Evolutionary conservation across 2,329 filamentous ascomycete species (phyloP), one percentile per base, ranked within the genome.

Genomic region (Epicoccum sorghinum): DNA sequence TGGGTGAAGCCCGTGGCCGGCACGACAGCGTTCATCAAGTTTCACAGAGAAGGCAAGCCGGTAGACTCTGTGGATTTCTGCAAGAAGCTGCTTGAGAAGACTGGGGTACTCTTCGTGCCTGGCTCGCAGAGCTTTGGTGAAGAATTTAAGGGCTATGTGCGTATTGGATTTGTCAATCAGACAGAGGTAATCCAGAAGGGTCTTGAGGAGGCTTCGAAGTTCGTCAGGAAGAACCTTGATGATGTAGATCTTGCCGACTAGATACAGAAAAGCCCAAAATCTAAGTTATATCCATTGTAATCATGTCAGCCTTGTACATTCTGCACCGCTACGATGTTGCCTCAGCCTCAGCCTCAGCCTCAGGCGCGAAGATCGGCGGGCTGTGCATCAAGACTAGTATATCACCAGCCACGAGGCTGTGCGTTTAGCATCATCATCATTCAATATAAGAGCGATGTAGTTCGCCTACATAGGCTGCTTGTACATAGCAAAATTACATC

Each of bases 1-100:
- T 95, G 89, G 89, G 80, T 86, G 4, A 89, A 85, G 72, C 91
- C 91, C 1, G 84, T 84, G 4, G 90, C 89, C 1, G 91, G 91
- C 0, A 96, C 90, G 2, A 93, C 89, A 7, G 89, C 89, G 0
- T 90, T 96, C 66, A 76, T 96, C 52, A 85, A 83, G 64, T 91
- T 96, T 60, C 79, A 78, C 47, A 80, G 81, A 45, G 82, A 83
- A 40, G 85, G 83, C 0, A 79, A 82, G 68, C 81, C 85, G 1
- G 82, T 96, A 0, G 85, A 93, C 64, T 89, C 93, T 58, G 84
- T 83, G n/a, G 79, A 79, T 4, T 88, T 96, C 63, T 93, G 89
- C 64, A 77, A 85, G 62, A 82, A 86, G 66, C 73, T 96, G 32
- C 76, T 90, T 25, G 81, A 86, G 46, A 83, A 86, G 74, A 87